A percentile compares a stretch with the other conserved stretches of the same genome.
Conservation (phyloP, 495 filamentous ascomycete genomes). For the Xylaria scruposa region DNA sequence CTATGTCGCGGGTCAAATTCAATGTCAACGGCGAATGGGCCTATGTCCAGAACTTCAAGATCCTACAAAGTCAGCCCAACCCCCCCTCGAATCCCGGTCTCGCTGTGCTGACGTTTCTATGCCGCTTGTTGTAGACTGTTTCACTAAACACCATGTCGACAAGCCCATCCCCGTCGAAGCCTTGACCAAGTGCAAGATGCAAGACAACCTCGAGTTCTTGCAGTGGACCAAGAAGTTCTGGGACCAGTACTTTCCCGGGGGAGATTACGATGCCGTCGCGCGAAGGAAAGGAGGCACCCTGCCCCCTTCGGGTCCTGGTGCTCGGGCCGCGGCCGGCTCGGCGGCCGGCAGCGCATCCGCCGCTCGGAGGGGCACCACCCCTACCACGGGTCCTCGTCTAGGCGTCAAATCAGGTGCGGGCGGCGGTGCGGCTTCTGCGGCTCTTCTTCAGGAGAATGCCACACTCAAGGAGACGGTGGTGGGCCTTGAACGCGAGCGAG, state of each 20-base stretch:
- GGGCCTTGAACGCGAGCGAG: slow-evolving; percentile 90
- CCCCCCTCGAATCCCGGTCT: neutral
- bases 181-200: slow-evolving; percentile 98
- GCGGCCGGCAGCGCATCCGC: slow-evolving; percentile 52
- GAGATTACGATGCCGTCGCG: slow-evolving; percentile 89
- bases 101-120: slow-evolving; percentile 32
- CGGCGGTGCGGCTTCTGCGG: slow-evolving; percentile 65
- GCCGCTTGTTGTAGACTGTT: slow-evolving; percentile 64
- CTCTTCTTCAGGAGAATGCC: slow-evolving; percentile 78
- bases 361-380: slow-evolving; percentile 72
- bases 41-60: slow-evolving; percentile 97
- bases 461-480: slow-evolving; percentile 84
- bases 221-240: slow-evolving; percentile 96
- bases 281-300: slow-evolving; percentile 81
- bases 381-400: slow-evolving; percentile 65
- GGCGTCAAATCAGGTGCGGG: slow-evolving; percentile 55
- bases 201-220: slow-evolving; percentile 98
- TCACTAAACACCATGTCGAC: slow-evolving; percentile 84
- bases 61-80: slow-evolving; percentile 80
- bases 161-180: slow-evolving; percentile 85
- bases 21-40: slow-evolving; percentile 97
- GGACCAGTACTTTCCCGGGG: slow-evolving; percentile 97
- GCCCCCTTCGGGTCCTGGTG: slow-evolving; percentile 50
- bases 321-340: slow-evolving; percentile 47
- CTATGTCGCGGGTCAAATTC: slow-evolving; percentile 97